Percentiles rank a stretch among this genome's conserved stretches.
Evolutionary conservation across 805 yeast species (phyloP).

Genomic region (Kodamaea lidongshanica): DNA sequence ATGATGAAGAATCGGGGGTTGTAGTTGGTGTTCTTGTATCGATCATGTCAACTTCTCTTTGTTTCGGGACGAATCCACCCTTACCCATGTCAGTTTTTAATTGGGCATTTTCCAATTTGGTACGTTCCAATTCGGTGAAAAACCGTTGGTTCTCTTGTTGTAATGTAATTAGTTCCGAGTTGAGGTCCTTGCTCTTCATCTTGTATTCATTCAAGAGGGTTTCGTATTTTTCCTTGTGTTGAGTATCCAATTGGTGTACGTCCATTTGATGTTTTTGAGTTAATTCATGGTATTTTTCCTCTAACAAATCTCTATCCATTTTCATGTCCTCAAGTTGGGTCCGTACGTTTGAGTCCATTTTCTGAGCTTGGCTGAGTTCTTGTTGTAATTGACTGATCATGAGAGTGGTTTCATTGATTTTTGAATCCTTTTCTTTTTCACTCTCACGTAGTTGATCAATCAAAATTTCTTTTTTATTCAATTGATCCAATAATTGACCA

Average conservation of each 20-base stretch:
- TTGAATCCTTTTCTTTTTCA: constrained; percentile 7
- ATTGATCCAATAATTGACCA: constrained; percentile 1
- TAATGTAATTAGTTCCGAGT: too few relatives aligned
- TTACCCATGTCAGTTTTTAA: constrained; percentile 4
- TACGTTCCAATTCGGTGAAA: constrained; percentile 2
- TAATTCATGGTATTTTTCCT: constrained; percentile 15
- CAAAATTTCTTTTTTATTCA: constrained; percentile 6
- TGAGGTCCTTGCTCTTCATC: too few relatives aligned
- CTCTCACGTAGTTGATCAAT: constrained; percentile 6
- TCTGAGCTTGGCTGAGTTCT: too few relatives aligned
- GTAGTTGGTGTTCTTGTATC: too few relatives aligned
- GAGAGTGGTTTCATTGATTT: too few relatives aligned
- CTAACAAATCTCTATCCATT: constrained; percentile 8
- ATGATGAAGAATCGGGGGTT: too few relatives aligned
- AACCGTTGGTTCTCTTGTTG: too few relatives aligned
- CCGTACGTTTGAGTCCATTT: too few relatives aligned
- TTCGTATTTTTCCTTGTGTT: constrained; percentile 19
- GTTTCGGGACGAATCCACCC: too few relatives aligned
- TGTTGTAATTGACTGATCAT: too few relatives aligned
- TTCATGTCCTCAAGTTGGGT: constrained; percentile 8
- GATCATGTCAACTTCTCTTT: too few relatives aligned
- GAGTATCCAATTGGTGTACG: constrained; percentile 9
- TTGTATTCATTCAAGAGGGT: too few relatives aligned
- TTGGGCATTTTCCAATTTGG: constrained; percentile 2
- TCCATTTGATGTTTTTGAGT: constrained; percentile 6